Evolutionary conservation across 2,329 filamentous ascomycete genomes (phyloP).

Genomic region (Penicillium sclerotiorum): DNA sequence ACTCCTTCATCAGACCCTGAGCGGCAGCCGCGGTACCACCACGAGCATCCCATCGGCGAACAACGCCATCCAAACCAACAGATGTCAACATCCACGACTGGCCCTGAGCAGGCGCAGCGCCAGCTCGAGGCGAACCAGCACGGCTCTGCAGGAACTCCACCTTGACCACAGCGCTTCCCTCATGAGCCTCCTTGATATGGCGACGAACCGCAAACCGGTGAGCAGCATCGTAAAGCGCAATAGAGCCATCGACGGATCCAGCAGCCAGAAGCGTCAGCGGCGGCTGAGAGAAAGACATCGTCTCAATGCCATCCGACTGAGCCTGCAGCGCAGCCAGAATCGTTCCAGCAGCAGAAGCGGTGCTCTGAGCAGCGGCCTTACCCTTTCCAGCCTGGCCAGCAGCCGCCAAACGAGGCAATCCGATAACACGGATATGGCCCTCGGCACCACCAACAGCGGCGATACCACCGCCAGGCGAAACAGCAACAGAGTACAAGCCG

Average conservation of each 20-base stretch:
- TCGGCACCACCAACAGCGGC: constrained; percentile 86
- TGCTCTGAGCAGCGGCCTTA: constrained; percentile 46
- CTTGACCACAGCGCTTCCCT: constrained; percentile 88
- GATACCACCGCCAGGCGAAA: constrained; percentile 77
- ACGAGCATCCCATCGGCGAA: constrained; percentile 82
- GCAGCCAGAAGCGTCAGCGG: constrained; percentile 64
- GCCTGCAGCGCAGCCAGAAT: constrained; percentile 84
- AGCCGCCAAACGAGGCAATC: constrained; percentile 67
- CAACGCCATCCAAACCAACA: constrained; percentile 88
- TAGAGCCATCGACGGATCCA: constrained; percentile 67
- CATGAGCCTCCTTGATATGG: constrained; percentile 79
- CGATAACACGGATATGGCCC: constrained; percentile 81
- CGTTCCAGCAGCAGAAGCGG: constrained; percentile 58
- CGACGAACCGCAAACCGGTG: constrained; percentile 85
- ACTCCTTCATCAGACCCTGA: constrained; percentile 77
- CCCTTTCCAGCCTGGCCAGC: constrained; percentile 50
- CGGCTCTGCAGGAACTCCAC: constrained; percentile 74
- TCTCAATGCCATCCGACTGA: constrained; percentile 79
- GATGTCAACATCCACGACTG: constrained; percentile 75
- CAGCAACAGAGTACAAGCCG: constrained; percentile 82
- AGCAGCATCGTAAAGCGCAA: constrained; percentile 83
- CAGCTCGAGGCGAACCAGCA: constrained; percentile 29
- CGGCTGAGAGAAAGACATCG: constrained; percentile 65
- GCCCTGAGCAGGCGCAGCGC: constrained; percentile 36
- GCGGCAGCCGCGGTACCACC: constrained; percentile 68